Percentiles rank a stretch among this genome's conserved stretches.
Evolutionary conservation across 2,329 filamentous ascomycete species (phyloP).

Genomic region (Cyclaneusma minus): DNA sequence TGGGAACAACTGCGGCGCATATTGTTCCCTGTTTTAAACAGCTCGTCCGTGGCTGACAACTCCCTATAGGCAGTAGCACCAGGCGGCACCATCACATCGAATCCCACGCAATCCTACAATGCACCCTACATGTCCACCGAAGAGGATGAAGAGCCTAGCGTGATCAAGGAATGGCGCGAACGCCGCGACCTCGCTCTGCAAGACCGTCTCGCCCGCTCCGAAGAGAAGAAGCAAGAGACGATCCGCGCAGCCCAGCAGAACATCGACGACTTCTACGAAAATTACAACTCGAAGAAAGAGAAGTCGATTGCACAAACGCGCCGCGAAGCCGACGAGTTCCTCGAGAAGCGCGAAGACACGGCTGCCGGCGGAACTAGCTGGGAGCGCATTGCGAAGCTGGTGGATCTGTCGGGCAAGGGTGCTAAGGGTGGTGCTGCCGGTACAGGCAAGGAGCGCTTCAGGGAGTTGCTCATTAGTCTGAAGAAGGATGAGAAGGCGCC

Average conservation of each 20-base stretch:
- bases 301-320: slow-evolving; percentile 79
- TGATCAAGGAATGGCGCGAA: slow-evolving; percentile 85
- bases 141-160: slow-evolving; percentile 75
- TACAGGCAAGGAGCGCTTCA: slow-evolving; percentile 91
- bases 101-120: slow-evolving; percentile 15
- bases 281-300: slow-evolving; percentile 97
- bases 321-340: slow-evolving; percentile 85
- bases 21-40: background rate
- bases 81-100: slow-evolving; percentile 67
- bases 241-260: slow-evolving; percentile 81
- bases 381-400: slow-evolving; percentile 94
- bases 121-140: slow-evolving; percentile 18
- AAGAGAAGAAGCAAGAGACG: slow-evolving; percentile 69
- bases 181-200: slow-evolving; percentile 69
- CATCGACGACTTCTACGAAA: slow-evolving; percentile 98
- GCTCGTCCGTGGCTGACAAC: background rate
- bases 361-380: slow-evolving; percentile 91
- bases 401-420: slow-evolving; percentile 94
- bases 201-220: slow-evolving; percentile 73
- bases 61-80: slow-evolving; percentile 48
- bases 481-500: slow-evolving; percentile 85
- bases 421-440: slow-evolving; percentile 72
- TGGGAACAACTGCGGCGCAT: slow-evolving; percentile 3
- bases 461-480: slow-evolving; percentile 73
- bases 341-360: slow-evolving; percentile 79